These are phyloP conservation scores for Globisporangium okanoganense DNA, from an alignment of 352 stramenopile species.

Conservation along the genomic window DNA sequence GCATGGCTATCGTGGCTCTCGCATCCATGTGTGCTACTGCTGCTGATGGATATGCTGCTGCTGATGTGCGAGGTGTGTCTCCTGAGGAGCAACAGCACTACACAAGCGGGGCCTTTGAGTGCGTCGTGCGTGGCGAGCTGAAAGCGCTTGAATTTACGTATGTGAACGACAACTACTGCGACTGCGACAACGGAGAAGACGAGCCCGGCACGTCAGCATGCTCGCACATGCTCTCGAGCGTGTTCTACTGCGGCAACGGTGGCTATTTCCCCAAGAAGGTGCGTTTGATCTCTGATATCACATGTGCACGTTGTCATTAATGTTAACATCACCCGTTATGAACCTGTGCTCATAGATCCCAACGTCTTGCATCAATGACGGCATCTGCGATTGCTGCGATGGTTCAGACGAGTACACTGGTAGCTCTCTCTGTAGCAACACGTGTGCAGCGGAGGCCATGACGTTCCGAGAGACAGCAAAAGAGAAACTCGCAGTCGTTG, in stretches of 20 bases:
- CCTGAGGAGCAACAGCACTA: slow-evolving; percentile 28
- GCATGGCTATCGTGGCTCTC: neutral
- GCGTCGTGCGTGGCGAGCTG: slow-evolving; percentile 26
- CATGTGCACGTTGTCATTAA: neutral
- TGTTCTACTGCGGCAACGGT: slow-evolving; percentile 75
- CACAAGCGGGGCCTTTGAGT: slow-evolving; percentile 22
- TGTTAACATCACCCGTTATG: too few species aligned
- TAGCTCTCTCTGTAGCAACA: slow-evolving; percentile 33
- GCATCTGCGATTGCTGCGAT: slow-evolving; percentile 98
- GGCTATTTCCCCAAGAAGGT: slow-evolving; percentile 60
- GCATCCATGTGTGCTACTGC: neutral
- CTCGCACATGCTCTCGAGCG: slow-evolving; percentile 44
- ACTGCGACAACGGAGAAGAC: slow-evolving; percentile 88
- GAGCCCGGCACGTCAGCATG: slow-evolving; percentile 85
- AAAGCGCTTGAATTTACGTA: slow-evolving; percentile 28
- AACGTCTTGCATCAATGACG: slow-evolving; percentile 89
- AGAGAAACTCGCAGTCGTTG: slow-evolving; percentile 33
- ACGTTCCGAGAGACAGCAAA: slow-evolving; percentile 33
- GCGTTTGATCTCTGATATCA: neutral
- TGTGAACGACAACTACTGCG: slow-evolving; percentile 94
- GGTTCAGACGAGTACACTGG: slow-evolving; percentile 86
- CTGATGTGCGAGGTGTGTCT: slow-evolving; percentile 36
- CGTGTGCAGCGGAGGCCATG: slow-evolving; percentile 36
- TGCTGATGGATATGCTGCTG: neutral
- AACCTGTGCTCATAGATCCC: slow-evolving; percentile 35